Base-by-base conservation (phyloP, 2,329 filamentous ascomycete species). In the Sarocladium oryzae region DNA sequence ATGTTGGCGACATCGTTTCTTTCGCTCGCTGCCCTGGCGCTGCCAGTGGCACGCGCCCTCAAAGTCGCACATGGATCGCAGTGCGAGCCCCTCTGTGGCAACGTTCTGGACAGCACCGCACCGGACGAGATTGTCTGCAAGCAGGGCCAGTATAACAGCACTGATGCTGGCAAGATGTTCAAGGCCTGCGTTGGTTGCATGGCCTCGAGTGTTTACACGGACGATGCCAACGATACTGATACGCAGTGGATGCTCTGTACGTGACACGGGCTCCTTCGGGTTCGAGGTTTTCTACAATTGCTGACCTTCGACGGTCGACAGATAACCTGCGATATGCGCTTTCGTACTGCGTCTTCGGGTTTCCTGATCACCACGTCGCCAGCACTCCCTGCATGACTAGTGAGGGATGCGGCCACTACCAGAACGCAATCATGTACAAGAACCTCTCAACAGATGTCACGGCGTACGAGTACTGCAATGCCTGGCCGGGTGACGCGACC, bases 311-410 rank as follows among this genome's bases (percentile, higher is more conserved):
- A 9, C 43, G 4, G 20, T 20, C 24, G 38, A 3, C 35, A 83
- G 79, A 82, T 56, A 84, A 84, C 56, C 56, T 83, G 50, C 72
- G 81, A 59, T 83, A 74, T 58, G 70, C 78, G 5, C 56, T 76
- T 2, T 76, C 75, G 2, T 74, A 74, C 57, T 85, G 82, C 58
- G 57, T 84, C 1, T 84, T 73, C 53, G 76, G 75, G 2, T 61
- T 64, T 5, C 73, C 74, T 0, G 64, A 69, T 26, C 74, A 77
- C 51, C 57, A 68, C 1, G 56, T 68, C 10, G 62, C 62, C 2
- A 64, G 68, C 51, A 75, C 65, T 10, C 78, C 75, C 8, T 79
- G 81, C 56, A 64, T 73, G 11, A 84, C 77, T 37, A 70, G 78
- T 33, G 73, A 69, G 36, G 77, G 79, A 2, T 85, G 81, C 56